Conservation (phyloP, 768 basidiomycete species). For the Lentinus tigrinus region DNA sequence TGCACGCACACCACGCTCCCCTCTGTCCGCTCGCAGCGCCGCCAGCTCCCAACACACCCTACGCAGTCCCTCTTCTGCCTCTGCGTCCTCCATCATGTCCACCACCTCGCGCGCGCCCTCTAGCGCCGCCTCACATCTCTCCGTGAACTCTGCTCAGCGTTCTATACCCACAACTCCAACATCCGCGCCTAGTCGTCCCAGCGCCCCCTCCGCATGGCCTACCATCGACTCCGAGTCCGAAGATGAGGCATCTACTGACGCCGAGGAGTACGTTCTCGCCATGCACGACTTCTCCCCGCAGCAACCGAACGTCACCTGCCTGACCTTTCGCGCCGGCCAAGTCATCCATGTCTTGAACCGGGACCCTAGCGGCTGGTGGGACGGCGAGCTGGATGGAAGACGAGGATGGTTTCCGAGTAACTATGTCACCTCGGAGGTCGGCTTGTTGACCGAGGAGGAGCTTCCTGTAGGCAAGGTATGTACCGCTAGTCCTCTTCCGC, state of each 20-base stretch:
- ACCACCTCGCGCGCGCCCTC: slow-evolving; percentile 20
- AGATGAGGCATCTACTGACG: slow-evolving; percentile 6
- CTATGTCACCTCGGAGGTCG: slow-evolving; percentile 75
- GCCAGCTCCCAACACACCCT: slow-evolving; percentile 26
- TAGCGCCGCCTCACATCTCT: slow-evolving; percentile 11
- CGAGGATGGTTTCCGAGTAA: slow-evolving; percentile 99
- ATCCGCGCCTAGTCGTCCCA: slow-evolving; percentile 5
- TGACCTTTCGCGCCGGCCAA: slow-evolving; percentile 88
- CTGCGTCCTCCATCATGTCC: slow-evolving; percentile 25
- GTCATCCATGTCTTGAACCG: slow-evolving; percentile 88
- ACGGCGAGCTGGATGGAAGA: slow-evolving; percentile 86
- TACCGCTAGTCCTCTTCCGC: neutral
- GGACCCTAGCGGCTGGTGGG: slow-evolving; percentile 96
- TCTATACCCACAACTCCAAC: slow-evolving; percentile 5
- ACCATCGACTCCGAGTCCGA: slow-evolving; percentile 17
- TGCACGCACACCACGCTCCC: slow-evolving; percentile 3
- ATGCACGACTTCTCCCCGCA: slow-evolving; percentile 88
- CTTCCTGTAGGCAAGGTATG: slow-evolving; percentile 43
- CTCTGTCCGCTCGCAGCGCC: slow-evolving; percentile 18
- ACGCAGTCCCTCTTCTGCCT: slow-evolving; percentile 25
- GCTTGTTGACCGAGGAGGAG: slow-evolving; percentile 59
- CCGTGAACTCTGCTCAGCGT: slow-evolving; percentile 6
- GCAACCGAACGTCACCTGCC: slow-evolving; percentile 71
- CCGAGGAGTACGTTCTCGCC: slow-evolving; percentile 78
- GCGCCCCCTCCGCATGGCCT: slow-evolving; percentile 7